Evolutionary conservation across 2,329 filamentous ascomycete species (phyloP).

Genomic region (Calycina marina): DNA sequence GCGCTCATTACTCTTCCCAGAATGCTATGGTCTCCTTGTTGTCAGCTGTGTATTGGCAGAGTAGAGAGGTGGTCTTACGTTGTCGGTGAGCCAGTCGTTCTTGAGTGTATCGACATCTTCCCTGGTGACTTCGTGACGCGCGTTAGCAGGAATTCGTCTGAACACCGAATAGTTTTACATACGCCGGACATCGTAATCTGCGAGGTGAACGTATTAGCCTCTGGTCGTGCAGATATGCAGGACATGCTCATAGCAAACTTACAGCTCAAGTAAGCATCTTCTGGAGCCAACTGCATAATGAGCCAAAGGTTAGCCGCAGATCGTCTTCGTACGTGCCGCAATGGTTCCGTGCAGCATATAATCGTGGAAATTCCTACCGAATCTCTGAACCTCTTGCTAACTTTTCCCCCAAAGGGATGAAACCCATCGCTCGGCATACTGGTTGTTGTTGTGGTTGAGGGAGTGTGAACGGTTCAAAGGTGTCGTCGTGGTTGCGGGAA

Average conservation of each 20-base stretch:
- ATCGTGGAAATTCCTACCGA: conserved; percentile 27
- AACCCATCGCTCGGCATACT: conserved; percentile 26
- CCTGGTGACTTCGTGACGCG: conserved; percentile 53
- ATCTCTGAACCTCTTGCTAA: conserved; percentile 35
- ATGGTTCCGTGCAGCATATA: too few relatives aligned
- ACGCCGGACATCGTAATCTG: conserved; percentile 53
- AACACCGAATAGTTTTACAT: conserved; percentile 15
- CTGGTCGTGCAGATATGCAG: too few relatives aligned
- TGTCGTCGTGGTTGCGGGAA: too few relatives aligned
- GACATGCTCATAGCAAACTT: conserved; percentile 23
- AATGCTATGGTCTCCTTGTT: conserved; percentile 73
- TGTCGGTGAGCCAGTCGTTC: conserved; percentile 93
- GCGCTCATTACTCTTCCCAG: conserved; percentile 71
- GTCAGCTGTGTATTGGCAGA: conserved; percentile 2
- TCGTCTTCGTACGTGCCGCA: too few relatives aligned
- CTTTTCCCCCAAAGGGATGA: conserved; percentile 37
- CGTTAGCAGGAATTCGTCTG: conserved; percentile 8
- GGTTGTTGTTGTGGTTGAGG: too few relatives aligned
- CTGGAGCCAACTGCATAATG: conserved; percentile 34
- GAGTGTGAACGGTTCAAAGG: too few relatives aligned
- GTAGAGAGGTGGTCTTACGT: conserved; percentile 35
- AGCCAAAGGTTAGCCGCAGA: too few relatives aligned
- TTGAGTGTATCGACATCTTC: conserved; percentile 82
- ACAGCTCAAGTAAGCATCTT: conserved; percentile 60
- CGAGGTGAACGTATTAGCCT: conserved; percentile 5